Percentiles rank a stretch among this genome's conserved stretches.
phyloP scores from a whole-genome alignment of 2,329 filamentous ascomycete genomes.

The Penicillium sp. region DNA sequence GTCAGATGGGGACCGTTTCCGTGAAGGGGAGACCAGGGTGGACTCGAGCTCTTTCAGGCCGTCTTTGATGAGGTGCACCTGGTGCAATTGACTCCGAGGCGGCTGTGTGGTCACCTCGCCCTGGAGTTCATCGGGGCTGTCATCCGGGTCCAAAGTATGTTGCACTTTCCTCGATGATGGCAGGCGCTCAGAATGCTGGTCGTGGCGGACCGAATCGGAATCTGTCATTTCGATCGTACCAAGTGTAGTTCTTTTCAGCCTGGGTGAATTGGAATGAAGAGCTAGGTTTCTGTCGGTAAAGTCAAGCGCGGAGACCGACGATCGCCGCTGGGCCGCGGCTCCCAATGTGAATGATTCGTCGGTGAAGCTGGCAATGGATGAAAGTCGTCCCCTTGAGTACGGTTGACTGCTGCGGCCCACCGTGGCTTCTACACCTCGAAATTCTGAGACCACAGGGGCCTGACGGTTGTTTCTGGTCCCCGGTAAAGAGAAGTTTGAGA shows the following conservation, averaged over 20 bases:
- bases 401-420: slow-evolving; percentile 1
- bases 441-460: slow-evolving; percentile 13
- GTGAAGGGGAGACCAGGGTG: slow-evolving; percentile 2
- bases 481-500: background rate
- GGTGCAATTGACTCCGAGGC: slow-evolving; percentile 9
- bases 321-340: slow-evolving; percentile 22
- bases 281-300: background rate
- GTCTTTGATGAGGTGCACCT: slow-evolving; percentile 3
- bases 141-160: slow-evolving; percentile 16
- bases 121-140: slow-evolving; percentile 39
- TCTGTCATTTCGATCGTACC: background rate
- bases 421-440: slow-evolving; percentile 16
- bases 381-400: background rate
- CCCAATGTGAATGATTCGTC: slow-evolving; percentile 22
- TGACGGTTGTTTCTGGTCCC: slow-evolving; percentile 1
- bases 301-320: background rate
- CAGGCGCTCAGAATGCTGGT: background rate
- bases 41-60: slow-evolving; percentile 1
- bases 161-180: slow-evolving; percentile 2
- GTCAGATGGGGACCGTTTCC: slow-evolving; percentile 27
- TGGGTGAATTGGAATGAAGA: background rate
- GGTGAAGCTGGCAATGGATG: slow-evolving; percentile 7
- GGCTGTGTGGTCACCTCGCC: slow-evolving; percentile 29
- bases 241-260: background rate
- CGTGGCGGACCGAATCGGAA: background rate